Conservation (phyloP, 2,329 filamentous ascomycete species). For the Apiospora phragmitis region DNA sequence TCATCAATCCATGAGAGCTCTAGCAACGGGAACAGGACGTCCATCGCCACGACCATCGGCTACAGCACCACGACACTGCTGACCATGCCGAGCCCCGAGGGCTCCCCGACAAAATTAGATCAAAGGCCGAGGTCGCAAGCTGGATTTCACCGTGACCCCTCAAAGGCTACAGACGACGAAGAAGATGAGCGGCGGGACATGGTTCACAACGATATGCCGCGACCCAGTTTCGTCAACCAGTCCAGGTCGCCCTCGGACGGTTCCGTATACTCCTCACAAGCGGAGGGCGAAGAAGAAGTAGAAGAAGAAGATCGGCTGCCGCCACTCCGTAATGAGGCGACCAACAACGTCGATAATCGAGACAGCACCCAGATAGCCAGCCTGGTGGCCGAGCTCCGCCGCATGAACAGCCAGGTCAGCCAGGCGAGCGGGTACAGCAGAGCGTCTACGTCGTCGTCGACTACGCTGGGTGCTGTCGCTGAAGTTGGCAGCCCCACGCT, state of each 20-base stretch:
- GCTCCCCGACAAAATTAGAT: neutral
- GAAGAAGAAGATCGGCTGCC: neutral
- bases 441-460: neutral
- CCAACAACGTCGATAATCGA: neutral
- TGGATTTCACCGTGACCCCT: neutral
- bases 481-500: conserved; percentile 41
- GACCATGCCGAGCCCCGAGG: conserved; percentile 5
- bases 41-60: neutral
- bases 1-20: conserved; percentile 30
- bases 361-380: conserved; percentile 34
- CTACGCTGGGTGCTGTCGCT: neutral
- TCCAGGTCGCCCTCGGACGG: neutral
- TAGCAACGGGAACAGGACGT: conserved; percentile 19
- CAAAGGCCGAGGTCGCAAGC: neutral
- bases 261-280: neutral
- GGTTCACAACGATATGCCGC: neutral
- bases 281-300: too few species aligned
- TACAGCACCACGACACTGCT: conserved; percentile 14
- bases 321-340: neutral
- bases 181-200: neutral
- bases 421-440: conserved; percentile 44
- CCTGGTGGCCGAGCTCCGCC: conserved; percentile 52
- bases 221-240: neutral
- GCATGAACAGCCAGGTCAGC: conserved; percentile 58
- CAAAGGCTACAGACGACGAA: neutral